These are phyloP conservation scores for Trichocladium antarcticum DNA, from an alignment of 495 filamentous ascomycete genomes.

Conservation along the genomic window DNA sequence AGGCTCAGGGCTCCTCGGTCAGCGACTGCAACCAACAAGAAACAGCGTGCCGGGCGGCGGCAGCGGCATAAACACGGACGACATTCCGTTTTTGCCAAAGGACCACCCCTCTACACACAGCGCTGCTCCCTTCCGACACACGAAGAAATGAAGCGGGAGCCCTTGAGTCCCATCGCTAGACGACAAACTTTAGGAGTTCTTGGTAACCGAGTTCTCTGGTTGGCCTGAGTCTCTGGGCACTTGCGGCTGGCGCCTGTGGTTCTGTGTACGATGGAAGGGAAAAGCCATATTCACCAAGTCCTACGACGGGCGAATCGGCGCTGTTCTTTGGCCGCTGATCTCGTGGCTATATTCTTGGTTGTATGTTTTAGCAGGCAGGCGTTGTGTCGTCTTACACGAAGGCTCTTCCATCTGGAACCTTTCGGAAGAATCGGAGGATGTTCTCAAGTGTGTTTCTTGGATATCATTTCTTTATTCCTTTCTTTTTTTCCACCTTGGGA, in stretches of 20 bases:
- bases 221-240: not conserved
- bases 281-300: not conserved
- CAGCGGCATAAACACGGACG: constrained; percentile 7
- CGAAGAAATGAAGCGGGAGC: too few species aligned
- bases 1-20: constrained; percentile 23
- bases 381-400: not conserved
- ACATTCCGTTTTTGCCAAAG: not conserved
- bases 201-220: not conserved
- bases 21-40: constrained; percentile 39
- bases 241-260: not conserved
- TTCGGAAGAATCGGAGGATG: constrained; percentile 2
- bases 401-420: not conserved
- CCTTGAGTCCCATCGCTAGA: too few species aligned
- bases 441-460: not conserved
- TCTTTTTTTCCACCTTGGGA: not conserved
- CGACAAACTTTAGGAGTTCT: not conserved
- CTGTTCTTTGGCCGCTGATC: not conserved
- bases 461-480: not conserved
- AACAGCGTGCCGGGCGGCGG: constrained; percentile 20
- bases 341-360: constrained; percentile 5
- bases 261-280: not conserved
- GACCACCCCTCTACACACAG: not conserved
- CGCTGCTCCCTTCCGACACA: constrained; percentile 2
- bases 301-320: too few species aligned
- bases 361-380: constrained; percentile 1